Base-by-base conservation (phyloP, 306 rosid genomes). In the Quillaja saponaria region DNA sequence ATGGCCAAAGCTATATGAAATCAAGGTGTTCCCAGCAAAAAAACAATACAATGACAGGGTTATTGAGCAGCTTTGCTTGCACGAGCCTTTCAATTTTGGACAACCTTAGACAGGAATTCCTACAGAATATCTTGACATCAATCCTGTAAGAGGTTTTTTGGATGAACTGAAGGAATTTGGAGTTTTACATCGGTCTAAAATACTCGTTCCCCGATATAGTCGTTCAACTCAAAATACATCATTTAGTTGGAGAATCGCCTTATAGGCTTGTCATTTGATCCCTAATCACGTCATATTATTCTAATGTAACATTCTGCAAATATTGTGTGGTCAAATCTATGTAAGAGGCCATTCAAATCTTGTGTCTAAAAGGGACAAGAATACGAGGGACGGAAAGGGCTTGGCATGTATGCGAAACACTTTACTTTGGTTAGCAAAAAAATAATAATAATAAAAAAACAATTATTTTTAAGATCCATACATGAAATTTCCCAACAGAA, bases 1-100 rank as follows among this genome's bases (percentile, higher is more conserved):
- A 13, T 91, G 97, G 97, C 96, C 97, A 15, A 82, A 80, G 82
- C 78, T 91, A 33, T 88, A 66, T 64, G 96, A 91, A 80, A 78
- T 88, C 68, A 80, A 82, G 75, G 53, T 86, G 69, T 47, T 45
- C 48, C 87, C 83, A 3, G 33, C 75, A 15, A 64, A 79, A 48
- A 35, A 78, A 61, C 63, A 51, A 44, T 10, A 75, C 42, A 48
- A 67, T 12, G 78, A 73, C 51, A 82, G 61, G 58, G 17, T 3
- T 28, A 72, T 88, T 15, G 79, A 82, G 72, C 34, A 73, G 59
- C 80, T 82, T 34, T 91, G 97, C 82, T 47, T 91, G 86, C 71
- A 66, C n/a, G 7, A 2, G 42, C 73, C 87, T 54, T 10, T 71
- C 49, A 34, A 38, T 21, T 85, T 63, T 78, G 4, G 31, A 25